Evolutionary conservation across 139 green algal species (phyloP).

Genomic region (Zygnema circumcarinatum): DNA sequence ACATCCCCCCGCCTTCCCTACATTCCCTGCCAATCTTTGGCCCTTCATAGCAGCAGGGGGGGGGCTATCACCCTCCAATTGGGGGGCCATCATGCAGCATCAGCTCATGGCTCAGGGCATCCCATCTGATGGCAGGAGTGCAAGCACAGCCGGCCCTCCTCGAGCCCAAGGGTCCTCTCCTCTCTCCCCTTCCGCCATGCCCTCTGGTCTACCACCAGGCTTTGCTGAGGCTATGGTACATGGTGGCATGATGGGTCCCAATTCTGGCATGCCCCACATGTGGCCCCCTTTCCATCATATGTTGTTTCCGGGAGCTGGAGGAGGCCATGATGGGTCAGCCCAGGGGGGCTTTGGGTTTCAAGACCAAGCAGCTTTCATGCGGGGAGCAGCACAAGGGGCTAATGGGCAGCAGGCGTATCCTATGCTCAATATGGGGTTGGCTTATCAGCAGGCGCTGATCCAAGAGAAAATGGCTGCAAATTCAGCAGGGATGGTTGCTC

Average conservation of each 20-base stretch:
- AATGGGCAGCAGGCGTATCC: background rate
- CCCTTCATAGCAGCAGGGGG: background rate
- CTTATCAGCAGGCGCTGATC: background rate
- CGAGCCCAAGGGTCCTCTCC: background rate
- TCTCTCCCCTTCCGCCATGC: background rate
- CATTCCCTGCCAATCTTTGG: background rate
- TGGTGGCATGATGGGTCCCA: background rate
- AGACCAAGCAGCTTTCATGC: background rate
- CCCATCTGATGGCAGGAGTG: background rate
- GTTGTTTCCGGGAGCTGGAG: background rate
- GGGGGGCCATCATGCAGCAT: background rate
- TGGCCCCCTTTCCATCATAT: background rate
- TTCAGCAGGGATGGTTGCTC: background rate
- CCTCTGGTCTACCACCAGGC: background rate
- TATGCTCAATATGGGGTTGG: background rate
- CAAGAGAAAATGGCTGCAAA: background rate
- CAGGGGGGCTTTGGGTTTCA: background rate
- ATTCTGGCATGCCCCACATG: background rate
- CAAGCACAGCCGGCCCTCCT: background rate
- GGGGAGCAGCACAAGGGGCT: background rate
- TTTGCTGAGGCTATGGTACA: background rate
- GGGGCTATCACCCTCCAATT: background rate
- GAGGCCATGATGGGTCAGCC: background rate
- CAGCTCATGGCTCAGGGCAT: background rate
- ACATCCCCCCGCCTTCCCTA: background rate